phyloP scores from a whole-genome alignment of 192 early-diverging fungal genomes.

The Linnemannia schmuckeri region DNA sequence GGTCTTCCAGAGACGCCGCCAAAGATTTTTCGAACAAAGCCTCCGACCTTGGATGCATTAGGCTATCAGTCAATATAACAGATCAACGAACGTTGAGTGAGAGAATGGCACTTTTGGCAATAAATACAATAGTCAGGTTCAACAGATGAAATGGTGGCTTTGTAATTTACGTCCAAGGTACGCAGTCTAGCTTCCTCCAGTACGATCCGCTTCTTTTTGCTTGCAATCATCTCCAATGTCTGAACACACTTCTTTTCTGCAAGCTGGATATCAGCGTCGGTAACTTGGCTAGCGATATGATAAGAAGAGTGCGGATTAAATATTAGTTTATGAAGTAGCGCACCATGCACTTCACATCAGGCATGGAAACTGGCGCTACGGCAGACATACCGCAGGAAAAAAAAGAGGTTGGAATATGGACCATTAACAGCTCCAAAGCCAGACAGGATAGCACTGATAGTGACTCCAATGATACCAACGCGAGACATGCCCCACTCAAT shows the following conservation, averaged over 20 bases:
- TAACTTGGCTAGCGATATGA: conserved; percentile 52
- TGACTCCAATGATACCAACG: conserved; percentile 91
- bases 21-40: conserved; percentile 70
- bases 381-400: conserved; percentile 79
- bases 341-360: neutral
- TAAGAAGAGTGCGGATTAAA: neutral
- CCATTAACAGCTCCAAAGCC: conserved; percentile 96
- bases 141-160: neutral
- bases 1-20: conserved; percentile 46
- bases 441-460: conserved; percentile 92
- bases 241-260: conserved; percentile 79
- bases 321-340: neutral
- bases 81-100: neutral
- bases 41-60: conserved; percentile 61
- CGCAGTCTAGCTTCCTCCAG: conserved; percentile 36
- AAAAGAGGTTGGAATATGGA: conserved; percentile 87
- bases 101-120: too few species aligned
- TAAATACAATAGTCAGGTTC: too few species aligned
- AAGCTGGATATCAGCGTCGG: conserved; percentile 62
- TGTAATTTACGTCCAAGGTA: conserved; percentile 20
- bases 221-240: conserved; percentile 73
- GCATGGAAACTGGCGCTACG: neutral
- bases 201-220: conserved; percentile 74
- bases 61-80: conserved; percentile 13
- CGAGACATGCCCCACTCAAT: conserved; percentile 85